These are phyloP conservation scores for Pleurozium schreberi DNA, from an alignment of 225 moss, liverwort and hornwort genomes.

Conservation along the genomic window DNA sequence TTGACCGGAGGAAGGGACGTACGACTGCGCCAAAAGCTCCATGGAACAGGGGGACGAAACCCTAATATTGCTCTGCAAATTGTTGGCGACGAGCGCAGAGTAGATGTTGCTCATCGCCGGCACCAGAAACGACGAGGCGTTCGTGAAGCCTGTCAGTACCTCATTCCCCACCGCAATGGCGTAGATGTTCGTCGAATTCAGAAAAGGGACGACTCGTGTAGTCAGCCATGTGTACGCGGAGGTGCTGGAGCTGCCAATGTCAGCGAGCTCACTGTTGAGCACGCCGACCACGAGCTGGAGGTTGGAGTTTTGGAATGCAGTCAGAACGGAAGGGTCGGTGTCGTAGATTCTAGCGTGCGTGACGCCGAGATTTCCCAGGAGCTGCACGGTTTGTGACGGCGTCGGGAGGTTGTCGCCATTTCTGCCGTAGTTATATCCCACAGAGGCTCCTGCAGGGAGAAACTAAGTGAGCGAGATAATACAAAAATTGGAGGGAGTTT, in stretches of 20 bases:
- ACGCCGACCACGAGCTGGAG: slow-evolving; percentile 50
- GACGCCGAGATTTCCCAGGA: slow-evolving; percentile 33
- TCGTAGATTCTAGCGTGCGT: slow-evolving; percentile 48
- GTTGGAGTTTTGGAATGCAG: slow-evolving; percentile 37
- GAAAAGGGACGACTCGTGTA: slow-evolving; percentile 19
- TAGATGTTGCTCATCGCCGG: slow-evolving; percentile 58
- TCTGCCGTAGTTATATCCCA: slow-evolving; percentile 58
- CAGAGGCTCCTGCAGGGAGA: slow-evolving; percentile 14
- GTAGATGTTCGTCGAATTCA: slow-evolving; percentile 34
- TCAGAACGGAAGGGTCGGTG: slow-evolving; percentile 25
- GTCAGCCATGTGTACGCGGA: slow-evolving; percentile 46
- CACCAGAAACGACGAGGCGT: slow-evolving; percentile 24
- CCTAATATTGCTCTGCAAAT: slow-evolving; percentile 35
- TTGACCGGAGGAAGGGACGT: slow-evolving; percentile 45
- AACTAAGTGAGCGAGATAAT: background rate
- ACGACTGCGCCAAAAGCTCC: slow-evolving; percentile 36
- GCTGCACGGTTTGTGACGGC: slow-evolving; percentile 35
- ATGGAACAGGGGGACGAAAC: slow-evolving; percentile 55
- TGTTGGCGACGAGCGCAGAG: slow-evolving; percentile 32
- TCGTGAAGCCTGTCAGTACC: slow-evolving; percentile 18
- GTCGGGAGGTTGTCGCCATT: slow-evolving; percentile 45
- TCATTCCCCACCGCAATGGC: slow-evolving; percentile 62
- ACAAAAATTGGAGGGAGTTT: background rate
- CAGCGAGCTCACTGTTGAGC: slow-evolving; percentile 36
- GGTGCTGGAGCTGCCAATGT: slow-evolving; percentile 24